Evolutionary conservation across 164 flowering plant species (phyloP).

Genomic region (Malania oleifera): DNA sequence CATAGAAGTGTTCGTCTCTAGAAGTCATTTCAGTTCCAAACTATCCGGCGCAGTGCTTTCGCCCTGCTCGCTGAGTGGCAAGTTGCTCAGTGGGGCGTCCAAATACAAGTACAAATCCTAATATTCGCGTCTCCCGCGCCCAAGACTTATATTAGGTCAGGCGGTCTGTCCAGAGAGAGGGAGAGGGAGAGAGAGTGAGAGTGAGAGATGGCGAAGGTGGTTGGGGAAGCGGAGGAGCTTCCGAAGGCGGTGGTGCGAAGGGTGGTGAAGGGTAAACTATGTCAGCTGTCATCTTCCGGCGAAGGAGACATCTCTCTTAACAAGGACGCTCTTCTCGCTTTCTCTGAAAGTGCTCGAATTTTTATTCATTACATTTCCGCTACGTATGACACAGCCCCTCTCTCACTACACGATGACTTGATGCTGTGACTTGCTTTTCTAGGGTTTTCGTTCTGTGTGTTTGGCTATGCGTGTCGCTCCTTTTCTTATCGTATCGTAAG

Average conservation of each 20-base stretch:
- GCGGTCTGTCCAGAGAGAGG: conserved; percentile 10
- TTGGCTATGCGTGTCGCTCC: background rate
- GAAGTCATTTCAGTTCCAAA: no score
- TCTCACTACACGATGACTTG: background rate
- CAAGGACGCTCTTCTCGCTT: conserved; percentile 49
- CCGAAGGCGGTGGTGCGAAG: conserved; percentile 59
- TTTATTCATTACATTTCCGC: conserved; percentile 80
- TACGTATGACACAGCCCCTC: conserved; percentile 36
- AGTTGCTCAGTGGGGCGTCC: no score
- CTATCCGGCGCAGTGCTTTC: no score
- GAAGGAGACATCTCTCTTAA: conserved; percentile 34
- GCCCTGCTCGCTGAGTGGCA: no score
- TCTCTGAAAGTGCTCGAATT: conserved; percentile 57
- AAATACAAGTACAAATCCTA: no score
- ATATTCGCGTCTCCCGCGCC: no score
- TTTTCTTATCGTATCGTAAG: no score
- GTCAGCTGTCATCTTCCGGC: conserved; percentile 26
- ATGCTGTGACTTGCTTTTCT: background rate
- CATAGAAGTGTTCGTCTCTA: no score
- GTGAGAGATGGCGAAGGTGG: conserved; percentile 10
- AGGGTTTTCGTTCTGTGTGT: background rate
- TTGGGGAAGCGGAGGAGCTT: conserved; percentile 45
- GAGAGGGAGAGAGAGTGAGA: conserved; percentile 26
- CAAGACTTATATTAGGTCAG: no score
- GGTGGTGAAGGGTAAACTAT: conserved; percentile 54